A percentile compares a stretch with the other conserved stretches of the same genome.
Conservation (phyloP, 192 early-diverging fungal genomes). For the Coemansia sp. region DNA sequence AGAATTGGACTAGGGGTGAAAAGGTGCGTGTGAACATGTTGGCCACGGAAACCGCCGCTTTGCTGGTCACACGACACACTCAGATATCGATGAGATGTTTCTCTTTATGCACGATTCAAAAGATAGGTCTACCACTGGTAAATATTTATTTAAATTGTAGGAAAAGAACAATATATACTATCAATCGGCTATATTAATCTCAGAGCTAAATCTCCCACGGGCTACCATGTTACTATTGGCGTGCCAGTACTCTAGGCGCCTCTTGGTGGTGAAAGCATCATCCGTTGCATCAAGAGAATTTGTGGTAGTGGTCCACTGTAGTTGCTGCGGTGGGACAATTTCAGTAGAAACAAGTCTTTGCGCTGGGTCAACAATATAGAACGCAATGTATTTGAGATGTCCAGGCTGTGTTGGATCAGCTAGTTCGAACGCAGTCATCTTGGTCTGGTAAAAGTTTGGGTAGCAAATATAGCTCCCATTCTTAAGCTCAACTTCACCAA, state of each 20-base stretch:
- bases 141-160: background rate
- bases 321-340: background rate
- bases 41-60: constrained; percentile 2
- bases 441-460: constrained; percentile 72
- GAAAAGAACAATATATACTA: background rate
- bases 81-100: background rate
- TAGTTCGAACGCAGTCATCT: constrained; percentile 37
- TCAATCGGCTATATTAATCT: background rate
- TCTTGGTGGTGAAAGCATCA: background rate
- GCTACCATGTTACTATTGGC: background rate
- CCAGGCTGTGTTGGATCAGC: background rate
- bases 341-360: background rate
- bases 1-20: background rate
- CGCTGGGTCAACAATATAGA: background rate
- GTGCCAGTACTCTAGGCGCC: background rate
- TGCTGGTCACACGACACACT: background rate
- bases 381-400: background rate
- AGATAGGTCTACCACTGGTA: background rate
- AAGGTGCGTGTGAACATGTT: background rate
- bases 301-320: background rate
- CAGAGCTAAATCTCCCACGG: background rate
- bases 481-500: constrained; percentile 48
- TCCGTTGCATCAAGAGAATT: background rate
- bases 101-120: background rate
- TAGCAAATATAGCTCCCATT: constrained; percentile 69